Conservation (phyloP, 2,329 filamentous ascomycete species). For the Colletotrichum cordylinicola region DNA sequence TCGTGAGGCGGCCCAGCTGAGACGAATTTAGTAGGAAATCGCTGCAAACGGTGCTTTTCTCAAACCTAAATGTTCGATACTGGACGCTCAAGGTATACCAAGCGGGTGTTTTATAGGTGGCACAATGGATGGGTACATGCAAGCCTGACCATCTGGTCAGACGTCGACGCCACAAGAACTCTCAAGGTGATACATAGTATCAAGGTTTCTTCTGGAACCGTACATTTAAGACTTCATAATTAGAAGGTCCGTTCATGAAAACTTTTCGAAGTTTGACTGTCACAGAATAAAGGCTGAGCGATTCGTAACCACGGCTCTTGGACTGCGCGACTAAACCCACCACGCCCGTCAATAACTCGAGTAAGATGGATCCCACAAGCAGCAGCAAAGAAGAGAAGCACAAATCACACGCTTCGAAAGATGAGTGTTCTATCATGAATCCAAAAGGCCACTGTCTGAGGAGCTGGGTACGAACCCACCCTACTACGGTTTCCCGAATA, state of each 20-base stretch:
- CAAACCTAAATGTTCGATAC: neutral
- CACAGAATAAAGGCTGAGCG: neutral
- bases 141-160: neutral
- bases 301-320: neutral
- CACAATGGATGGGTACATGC: neutral
- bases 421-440: neutral
- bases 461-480: neutral
- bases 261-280: neutral
- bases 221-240: neutral
- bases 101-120: fast-evolving
- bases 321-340: neutral
- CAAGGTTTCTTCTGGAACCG: neutral
- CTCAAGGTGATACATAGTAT: neutral
- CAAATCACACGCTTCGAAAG: neutral
- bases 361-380: neutral
- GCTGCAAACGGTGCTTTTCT: neutral
- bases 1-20: neutral
- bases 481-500: neutral
- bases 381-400: neutral
- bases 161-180: neutral
- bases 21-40: neutral
- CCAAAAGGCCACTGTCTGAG: neutral
- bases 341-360: neutral
- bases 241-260: neutral
- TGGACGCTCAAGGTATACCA: neutral